Evolutionary conservation across 2,329 filamentous ascomycete genomes (phyloP), one percentile per base, ranked within the genome.

Genomic region (Dothistroma pini): DNA sequence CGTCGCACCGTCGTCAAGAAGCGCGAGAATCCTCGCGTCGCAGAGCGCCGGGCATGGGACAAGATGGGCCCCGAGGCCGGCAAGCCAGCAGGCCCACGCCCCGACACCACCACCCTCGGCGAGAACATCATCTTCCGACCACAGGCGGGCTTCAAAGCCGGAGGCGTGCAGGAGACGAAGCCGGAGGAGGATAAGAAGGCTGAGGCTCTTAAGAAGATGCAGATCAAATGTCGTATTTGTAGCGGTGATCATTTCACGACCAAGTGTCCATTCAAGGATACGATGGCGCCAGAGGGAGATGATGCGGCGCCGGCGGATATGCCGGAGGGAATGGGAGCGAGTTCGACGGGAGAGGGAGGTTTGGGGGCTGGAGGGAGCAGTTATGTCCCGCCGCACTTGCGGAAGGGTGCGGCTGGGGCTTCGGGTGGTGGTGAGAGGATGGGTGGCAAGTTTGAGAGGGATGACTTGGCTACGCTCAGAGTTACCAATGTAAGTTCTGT

Each of bases 181-280:
- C 86, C 87, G 72, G 79, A 84, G 73, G 89, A 90, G 77, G 87
- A 89, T 72, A 86, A 89, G 74, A 83, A 87, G 78, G 84, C 86
- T 75, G 82, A 84, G 65, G 81, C 84, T 72, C 84, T 97, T 74
- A 96, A 95, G 86, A 93, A 97, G 82, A 96, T 97, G 86, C 96
- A 97, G 83, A 96, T 99, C 84, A 97, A 97, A 86, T 99, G 95
- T 80, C 90, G 95, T 84, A 97, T 99, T 76, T 99, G 95, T 82
- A 90, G 88, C 76, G 95, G 93, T 75, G 95, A 99, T 83, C 95
- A 99, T 86, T 99, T 97, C 84, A 99, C 95, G 48, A 93, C 93
- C 69, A 89, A 95, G 77, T 99, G 95, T 86, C 95, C 95, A 38
- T 99, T 96, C 88, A 99, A 97, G 84, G 95, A 97, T 77, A 99